These are phyloP conservation scores for Calonectria crousiana DNA, from an alignment of 2,329 filamentous ascomycete genomes.

Conservation along the genomic window DNA sequence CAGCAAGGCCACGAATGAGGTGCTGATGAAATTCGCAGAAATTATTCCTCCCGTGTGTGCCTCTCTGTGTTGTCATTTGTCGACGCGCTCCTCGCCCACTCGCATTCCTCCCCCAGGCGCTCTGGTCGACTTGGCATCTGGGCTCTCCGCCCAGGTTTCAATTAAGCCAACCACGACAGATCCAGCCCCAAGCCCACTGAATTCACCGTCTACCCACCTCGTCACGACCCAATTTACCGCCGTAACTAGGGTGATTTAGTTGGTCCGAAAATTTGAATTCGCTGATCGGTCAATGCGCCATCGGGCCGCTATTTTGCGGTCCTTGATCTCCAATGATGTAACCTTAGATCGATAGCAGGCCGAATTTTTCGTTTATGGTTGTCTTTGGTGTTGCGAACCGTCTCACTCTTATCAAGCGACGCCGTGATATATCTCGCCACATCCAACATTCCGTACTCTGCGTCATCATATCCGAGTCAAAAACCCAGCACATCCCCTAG, in stretches of 20 bases:
- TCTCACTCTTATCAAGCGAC: not conserved
- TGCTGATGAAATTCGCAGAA: not conserved
- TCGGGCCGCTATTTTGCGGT: constrained; percentile 9
- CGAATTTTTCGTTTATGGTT: constrained; percentile 1
- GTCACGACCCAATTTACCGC: constrained; percentile 11
- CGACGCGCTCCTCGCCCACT: not conserved
- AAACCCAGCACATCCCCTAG: too few species aligned
- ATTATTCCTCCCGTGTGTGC: not conserved
- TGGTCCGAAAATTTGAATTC: constrained; percentile 7
- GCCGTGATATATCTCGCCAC: not conserved
- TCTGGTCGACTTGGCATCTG: constrained; percentile 4
- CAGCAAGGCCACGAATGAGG: constrained; percentile 2
- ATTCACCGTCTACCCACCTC: constrained; percentile 6
- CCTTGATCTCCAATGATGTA: constrained; percentile 4
- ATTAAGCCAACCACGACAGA: not conserved
- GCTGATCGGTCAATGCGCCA: constrained; percentile 7
- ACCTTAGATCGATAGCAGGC: not conserved
- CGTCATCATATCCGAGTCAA: not conserved
- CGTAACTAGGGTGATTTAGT: constrained; percentile 7
- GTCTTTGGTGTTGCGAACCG: not conserved
- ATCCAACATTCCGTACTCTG: not conserved
- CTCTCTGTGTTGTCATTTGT: not conserved
- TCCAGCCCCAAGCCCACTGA: not conserved
- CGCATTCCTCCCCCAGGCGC: not conserved
- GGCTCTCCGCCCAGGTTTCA: not conserved